A percentile compares a stretch with the other conserved stretches of the same genome.
phyloP scores from a whole-genome alignment of 83 land plant species.

The Isoetes engelmannii region DNA sequence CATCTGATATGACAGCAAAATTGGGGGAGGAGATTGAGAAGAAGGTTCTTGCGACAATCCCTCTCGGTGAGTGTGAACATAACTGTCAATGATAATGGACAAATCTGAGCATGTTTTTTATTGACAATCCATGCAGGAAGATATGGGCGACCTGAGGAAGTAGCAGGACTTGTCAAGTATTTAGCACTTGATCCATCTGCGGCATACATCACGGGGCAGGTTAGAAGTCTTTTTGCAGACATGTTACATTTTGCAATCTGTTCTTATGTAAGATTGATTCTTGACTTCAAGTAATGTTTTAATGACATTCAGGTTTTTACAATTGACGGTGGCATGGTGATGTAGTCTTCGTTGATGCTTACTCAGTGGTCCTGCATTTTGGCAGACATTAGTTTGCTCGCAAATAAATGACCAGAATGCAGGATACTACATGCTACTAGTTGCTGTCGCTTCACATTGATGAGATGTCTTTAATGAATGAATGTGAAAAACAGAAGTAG shows the following conservation, averaged over 20 bases:
- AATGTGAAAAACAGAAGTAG: too few relatives aligned
- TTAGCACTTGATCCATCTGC: slow-evolving; percentile 89
- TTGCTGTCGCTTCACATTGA: too few relatives aligned
- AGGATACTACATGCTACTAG: too few relatives aligned
- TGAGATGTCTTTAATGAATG: too few relatives aligned
- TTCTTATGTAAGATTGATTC: background rate
- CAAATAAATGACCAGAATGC: too few relatives aligned
- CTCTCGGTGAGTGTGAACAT: slow-evolving; percentile 49
- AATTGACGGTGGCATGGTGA: slow-evolving; percentile 92
- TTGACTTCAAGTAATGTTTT: too few relatives aligned
- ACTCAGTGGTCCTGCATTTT: too few relatives aligned
- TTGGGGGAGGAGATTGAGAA: slow-evolving; percentile 81
- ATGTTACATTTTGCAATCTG: slow-evolving; percentile 3
- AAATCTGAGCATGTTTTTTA: background rate
- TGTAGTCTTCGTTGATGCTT: slow-evolving; percentile 35
- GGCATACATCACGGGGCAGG: slow-evolving; percentile 94
- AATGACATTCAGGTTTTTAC: slow-evolving; percentile 50
- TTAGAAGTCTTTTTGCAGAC: slow-evolving; percentile 14
- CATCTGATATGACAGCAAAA: slow-evolving; percentile 94
- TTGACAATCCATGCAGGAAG: slow-evolving; percentile 44
- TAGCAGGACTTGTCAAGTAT: slow-evolving; percentile 88
- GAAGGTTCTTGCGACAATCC: slow-evolving; percentile 68
- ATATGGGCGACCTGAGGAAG: slow-evolving; percentile 92
- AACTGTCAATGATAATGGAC: background rate
- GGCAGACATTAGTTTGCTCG: too few relatives aligned